Conservation (phyloP, 2,329 filamentous ascomycete genomes). For the Hypoxylon sp. region DNA sequence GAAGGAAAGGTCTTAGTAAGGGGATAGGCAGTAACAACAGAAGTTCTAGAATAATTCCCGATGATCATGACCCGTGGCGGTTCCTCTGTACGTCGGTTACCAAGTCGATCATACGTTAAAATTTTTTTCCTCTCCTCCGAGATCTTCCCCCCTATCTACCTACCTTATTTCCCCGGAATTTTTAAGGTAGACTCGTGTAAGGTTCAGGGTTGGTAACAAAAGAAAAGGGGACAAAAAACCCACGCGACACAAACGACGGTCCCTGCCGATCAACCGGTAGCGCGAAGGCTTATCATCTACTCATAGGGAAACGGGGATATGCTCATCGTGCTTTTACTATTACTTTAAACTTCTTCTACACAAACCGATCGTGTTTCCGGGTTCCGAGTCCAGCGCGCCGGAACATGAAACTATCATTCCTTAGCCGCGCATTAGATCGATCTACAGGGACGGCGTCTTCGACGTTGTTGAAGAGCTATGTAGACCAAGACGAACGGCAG, state of each 20-base stretch:
- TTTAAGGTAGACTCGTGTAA: not conserved
- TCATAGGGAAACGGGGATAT: constrained; percentile 39
- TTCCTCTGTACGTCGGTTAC: not conserved
- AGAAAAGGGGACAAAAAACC: constrained; percentile 7
- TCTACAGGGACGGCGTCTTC: constrained; percentile 29
- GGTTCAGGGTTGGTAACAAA: not conserved
- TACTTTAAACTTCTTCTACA: not conserved
- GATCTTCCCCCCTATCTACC: constrained; percentile 17
- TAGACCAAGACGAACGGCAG: not conserved
- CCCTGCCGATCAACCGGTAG: constrained; percentile 36
- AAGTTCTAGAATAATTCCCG: constrained; percentile 32
- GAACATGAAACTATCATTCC: not conserved
- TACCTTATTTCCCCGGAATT: constrained; percentile 21
- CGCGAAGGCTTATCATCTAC: constrained; percentile 35
- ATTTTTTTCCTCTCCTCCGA: constrained; percentile 20
- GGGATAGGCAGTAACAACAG: constrained; percentile 2
- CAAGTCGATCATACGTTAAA: constrained; percentile 18
- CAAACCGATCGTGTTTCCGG: constrained; percentile 19
- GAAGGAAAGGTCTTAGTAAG: not conserved
- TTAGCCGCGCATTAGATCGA: constrained; percentile 20
- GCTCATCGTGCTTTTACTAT: no score
- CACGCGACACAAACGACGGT: constrained; percentile 18
- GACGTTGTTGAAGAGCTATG: not conserved
- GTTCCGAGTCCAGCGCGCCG: constrained; percentile 36
- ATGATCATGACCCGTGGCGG: constrained; percentile 23